A percentile compares a stretch with the other conserved stretches of the same genome.
These are phyloP conservation scores for Globisporangium emineosum DNA, from an alignment of 352 stramenopile genomes.

Conservation along the genomic window DNA sequence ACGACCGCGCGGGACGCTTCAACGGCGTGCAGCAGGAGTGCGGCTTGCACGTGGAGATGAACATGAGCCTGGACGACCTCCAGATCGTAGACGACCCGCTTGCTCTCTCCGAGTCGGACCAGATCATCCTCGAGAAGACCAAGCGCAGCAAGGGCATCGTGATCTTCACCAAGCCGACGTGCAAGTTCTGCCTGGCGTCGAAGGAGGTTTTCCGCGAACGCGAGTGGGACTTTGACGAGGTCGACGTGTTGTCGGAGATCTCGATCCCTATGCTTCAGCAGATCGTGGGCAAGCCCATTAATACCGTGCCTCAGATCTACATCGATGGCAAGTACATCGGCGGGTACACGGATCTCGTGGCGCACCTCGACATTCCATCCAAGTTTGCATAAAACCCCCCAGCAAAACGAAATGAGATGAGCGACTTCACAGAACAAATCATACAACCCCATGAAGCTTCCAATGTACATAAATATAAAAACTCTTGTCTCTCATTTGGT, in stretches of 20 bases:
- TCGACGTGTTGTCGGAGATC: constrained; percentile 51
- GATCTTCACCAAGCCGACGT: constrained; percentile 72
- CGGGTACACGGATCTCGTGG: constrained; percentile 71
- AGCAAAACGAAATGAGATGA: not conserved
- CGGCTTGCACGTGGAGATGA: constrained; percentile 76
- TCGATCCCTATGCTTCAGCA: constrained; percentile 54
- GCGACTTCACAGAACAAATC: not conserved
- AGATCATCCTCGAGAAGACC: constrained; percentile 41
- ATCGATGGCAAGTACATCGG: constrained; percentile 75
- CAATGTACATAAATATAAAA: constrained; percentile 5
- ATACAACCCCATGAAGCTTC: not conserved
- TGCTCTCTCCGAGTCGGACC: constrained; percentile 40
- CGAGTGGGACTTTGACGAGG: constrained; percentile 66
- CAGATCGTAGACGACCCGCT: constrained; percentile 44
- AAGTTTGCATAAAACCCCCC: constrained; percentile 37
- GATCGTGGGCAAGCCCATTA: constrained; percentile 55
- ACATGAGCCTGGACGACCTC: constrained; percentile 56
- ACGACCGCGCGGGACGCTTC: constrained; percentile 79
- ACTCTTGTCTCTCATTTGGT: not conserved
- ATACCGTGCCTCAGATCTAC: constrained; percentile 81
- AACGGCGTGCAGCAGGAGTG: constrained; percentile 81
- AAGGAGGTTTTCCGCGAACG: constrained; percentile 58
- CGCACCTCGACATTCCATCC: constrained; percentile 57
- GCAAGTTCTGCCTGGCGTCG: constrained; percentile 66
- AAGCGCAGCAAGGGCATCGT: constrained; percentile 49